Evolutionary conservation across 2,329 filamentous ascomycete species (phyloP), one percentile per base, ranked within the genome.

Genomic region (Talaromyces albobiverticillius): DNA sequence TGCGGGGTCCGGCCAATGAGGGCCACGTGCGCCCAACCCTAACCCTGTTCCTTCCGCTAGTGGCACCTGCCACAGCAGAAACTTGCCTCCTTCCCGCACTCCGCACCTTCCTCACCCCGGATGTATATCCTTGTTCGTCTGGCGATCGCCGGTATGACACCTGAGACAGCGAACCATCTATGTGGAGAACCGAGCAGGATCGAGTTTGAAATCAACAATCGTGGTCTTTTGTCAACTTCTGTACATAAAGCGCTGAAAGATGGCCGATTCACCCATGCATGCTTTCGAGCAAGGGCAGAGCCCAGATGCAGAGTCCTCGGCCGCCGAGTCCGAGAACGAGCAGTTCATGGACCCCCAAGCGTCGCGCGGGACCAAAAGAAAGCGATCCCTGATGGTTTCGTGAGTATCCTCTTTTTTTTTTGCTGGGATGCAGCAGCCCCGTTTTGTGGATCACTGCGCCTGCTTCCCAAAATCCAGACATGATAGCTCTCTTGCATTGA

Each of bases 331-430:
- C n/a, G 68, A 70, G 46, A 68, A 62, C 29, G 68, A 70, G 29
- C 60, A 57, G 7, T 43, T 57, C 32, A 58, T 38, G 8, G 53
- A 56, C 40, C 63, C 65, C 14, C 57, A 56, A 48, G 57, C 54
- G 26, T 56, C 61, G 46, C 66, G 64, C 46, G 61, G 61, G 4
- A 51, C 70, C 57, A 72, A 72, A 56, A 67, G 69, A 47, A 71
- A 71, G 52, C 69, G 69, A 10, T 68, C 69, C 31, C 65, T 71
- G 50, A 70, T 66, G 29, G 69, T 72, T 42, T 72, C 69, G 69
- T 72, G 64, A 55, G 69, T 71, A 58, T 53, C 45, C 29, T 34
- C 16, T 13, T 40, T 25, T 8, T 13, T 31, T 23, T n/a, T 18
- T 41, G 23, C 29, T n/a, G 34, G 20, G 9, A 14, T 8, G 26